Percentiles rank a stretch among this genome's conserved stretches.
Evolutionary conservation across 116 monocot genomes (phyloP).

Genomic region (Dioscorea cayenensis): DNA sequence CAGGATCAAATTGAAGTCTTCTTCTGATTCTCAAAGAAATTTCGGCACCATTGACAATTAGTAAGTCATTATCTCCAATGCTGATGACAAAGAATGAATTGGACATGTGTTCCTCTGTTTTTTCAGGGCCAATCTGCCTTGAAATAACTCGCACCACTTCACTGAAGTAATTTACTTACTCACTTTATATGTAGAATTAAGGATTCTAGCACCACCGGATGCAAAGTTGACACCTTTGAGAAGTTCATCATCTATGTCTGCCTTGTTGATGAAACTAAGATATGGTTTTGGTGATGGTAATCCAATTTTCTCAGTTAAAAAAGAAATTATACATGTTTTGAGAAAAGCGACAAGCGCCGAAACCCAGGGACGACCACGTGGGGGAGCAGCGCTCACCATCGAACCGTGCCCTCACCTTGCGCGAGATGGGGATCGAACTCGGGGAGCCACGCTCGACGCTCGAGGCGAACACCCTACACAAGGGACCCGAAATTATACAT

Average conservation of each 20-base stretch:
- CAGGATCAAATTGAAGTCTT: background rate
- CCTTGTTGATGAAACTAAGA: constrained; percentile 18
- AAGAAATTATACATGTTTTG: no score
- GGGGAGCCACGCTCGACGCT: no score
- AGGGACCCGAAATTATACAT: no score
- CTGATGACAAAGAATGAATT: background rate
- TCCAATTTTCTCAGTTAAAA: constrained; percentile 33
- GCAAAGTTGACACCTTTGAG: constrained; percentile 42
- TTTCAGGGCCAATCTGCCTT: background rate
- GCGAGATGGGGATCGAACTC: no score
- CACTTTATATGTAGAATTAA: constrained; percentile 28
- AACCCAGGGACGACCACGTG: no score
- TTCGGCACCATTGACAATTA: background rate
- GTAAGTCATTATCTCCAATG: background rate
- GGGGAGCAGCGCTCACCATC: no score
- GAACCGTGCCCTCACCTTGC: no score
- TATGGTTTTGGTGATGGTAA: constrained; percentile 31
- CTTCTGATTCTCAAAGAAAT: background rate
- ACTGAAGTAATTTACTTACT: background rate
- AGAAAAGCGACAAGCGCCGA: no score
- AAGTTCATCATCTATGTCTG: constrained; percentile 16
- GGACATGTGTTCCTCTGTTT: background rate
- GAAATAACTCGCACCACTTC: background rate
- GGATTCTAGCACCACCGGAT: constrained; percentile 41
- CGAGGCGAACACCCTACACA: no score